Evolutionary conservation across 257 asterid species (phyloP).

Genomic region (Solanum raphanifolium): DNA sequence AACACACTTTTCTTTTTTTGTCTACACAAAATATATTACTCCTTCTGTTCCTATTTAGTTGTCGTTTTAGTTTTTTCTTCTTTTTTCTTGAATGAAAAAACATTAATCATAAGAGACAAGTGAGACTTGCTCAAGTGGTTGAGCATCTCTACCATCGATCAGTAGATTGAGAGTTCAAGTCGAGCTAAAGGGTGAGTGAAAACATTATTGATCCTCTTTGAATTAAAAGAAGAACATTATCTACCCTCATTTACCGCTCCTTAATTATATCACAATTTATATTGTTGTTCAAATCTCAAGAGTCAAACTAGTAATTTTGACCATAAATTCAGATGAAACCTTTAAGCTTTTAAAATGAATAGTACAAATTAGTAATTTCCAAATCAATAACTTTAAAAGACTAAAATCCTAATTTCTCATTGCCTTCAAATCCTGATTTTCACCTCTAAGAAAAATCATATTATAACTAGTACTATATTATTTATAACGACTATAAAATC

Average conservation of each 20-base stretch:
- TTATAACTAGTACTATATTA: not conserved
- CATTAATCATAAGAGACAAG: not conserved
- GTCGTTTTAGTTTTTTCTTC: not conserved
- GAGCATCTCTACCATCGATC: too few relatives aligned
- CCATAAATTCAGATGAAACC: too few relatives aligned
- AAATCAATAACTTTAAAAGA: too few relatives aligned
- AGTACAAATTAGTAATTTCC: too few relatives aligned
- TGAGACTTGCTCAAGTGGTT: not conserved
- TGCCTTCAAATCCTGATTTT: not conserved
- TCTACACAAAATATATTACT: not conserved
- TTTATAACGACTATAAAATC: not conserved
- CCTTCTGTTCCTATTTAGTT: not conserved
- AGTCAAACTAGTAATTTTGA: not conserved
- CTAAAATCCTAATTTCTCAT: too few relatives aligned
- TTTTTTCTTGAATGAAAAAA: not conserved
- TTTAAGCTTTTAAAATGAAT: too few relatives aligned
- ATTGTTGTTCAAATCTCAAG: not conserved
- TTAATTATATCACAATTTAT: not conserved
- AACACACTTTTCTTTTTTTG: not conserved
- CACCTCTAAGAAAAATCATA: not conserved
- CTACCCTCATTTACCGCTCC: not conserved
- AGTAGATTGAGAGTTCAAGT: not conserved
- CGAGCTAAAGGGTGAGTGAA: not conserved
- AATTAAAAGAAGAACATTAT: too few relatives aligned
- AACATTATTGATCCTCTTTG: too few relatives aligned